These are phyloP conservation scores for Peronosclerospora sorghi DNA, from an alignment of 352 stramenopile species.

Conservation along the genomic window DNA sequence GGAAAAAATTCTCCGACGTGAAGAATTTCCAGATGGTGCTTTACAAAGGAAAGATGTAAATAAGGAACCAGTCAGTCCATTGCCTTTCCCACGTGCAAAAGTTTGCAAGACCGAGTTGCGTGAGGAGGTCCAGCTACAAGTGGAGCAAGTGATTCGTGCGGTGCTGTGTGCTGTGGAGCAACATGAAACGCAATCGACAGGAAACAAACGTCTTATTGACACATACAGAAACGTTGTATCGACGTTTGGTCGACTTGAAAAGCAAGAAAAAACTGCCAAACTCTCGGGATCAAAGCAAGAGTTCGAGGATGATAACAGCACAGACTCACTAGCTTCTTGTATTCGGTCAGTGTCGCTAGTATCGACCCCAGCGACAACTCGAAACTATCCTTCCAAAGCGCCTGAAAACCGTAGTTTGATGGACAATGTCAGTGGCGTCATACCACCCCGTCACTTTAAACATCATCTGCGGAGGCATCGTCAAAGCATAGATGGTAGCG, in stretches of 20 bases:
- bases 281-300: constrained; percentile 6
- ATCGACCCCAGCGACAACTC: constrained; percentile 15
- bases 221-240: constrained; percentile 6
- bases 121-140: constrained; percentile 5
- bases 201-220: constrained; percentile 5
- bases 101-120: constrained; percentile 2
- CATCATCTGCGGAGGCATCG: constrained; percentile 33
- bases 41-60: neutral
- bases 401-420: constrained; percentile 1
- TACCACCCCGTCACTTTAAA: constrained; percentile 10
- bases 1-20: constrained; percentile 8
- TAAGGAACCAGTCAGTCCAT: neutral
- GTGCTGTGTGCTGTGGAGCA: constrained; percentile 26
- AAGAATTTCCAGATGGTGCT: constrained; percentile 1
- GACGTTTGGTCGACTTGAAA: neutral
- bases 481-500: constrained; percentile 43
- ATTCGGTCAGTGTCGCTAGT: constrained; percentile 37
- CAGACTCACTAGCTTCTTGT: constrained; percentile 39
- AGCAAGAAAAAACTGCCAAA: constrained; percentile 3
- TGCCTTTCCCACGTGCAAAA: neutral
- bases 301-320: constrained; percentile 24
- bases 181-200: constrained; percentile 2
- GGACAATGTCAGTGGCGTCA: constrained; percentile 1
- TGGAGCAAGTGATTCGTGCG: constrained; percentile 16
- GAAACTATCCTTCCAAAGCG: constrained; percentile 2